Evolutionary conservation across 768 basidiomycete species (phyloP), one percentile per base, ranked within the genome.

Genomic region (Psilocybe sp.): DNA sequence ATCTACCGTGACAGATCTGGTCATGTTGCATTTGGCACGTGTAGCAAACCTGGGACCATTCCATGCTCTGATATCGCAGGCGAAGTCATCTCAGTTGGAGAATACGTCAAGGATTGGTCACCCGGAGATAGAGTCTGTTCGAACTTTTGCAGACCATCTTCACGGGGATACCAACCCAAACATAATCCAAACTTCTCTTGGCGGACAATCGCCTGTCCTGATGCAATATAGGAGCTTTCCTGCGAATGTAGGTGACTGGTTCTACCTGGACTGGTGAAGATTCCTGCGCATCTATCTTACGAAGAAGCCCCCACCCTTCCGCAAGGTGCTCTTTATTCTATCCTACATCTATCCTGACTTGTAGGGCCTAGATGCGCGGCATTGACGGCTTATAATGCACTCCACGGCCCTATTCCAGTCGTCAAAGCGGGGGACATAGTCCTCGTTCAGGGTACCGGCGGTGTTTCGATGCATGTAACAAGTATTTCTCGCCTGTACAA

Each of bases 281-380:
- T 12, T 7, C 80, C 86, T 0, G 64, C 73, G 10, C 77, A 84
- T 60, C 70, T 87, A 15, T 75, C 74, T 1, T 84, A 79, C 54
- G 79, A 81, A 53, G 80, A 89, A 59, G 85, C 78, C 0, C 80
- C 85, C 1, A 83, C 83, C 12, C 67, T 88, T 5, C 80, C 84
- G 70, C 84, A 57, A 35, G 75, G n/a, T n/a, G n/a, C n/a, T n/a
- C n/a, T n/a, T n/a, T n/a, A n/a, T n/a, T n/a, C 35, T 4, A 19
- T 11, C 4, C 10, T 12, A 8, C 4, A 15, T 18, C 5, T 8
- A 16, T 16, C 37, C 41, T 37, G 10, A 42, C 20, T 14, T 3
- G 10, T 23, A 11, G 16, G 16, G 6, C 23, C 16, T 33, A 65
- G 77, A 15, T 82, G 79, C 51, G 81, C 82, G 2, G 82, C 76